phyloP scores from a whole-genome alignment of 768 basidiomycete genomes.

The Trametes cubensis region DNA sequence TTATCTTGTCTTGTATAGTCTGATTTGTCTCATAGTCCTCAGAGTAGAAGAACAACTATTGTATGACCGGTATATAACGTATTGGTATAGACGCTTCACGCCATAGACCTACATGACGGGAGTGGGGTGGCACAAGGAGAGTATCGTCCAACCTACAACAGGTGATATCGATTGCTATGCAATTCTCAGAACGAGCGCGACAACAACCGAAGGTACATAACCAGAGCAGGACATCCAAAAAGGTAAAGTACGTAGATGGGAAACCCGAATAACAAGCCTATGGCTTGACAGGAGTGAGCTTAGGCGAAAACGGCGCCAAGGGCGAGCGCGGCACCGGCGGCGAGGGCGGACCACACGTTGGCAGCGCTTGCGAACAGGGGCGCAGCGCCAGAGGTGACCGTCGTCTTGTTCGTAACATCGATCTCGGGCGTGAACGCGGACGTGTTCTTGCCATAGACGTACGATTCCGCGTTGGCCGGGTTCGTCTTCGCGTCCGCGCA shows the following conservation, averaged over 20 bases:
- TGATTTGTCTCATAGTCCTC: too few species aligned
- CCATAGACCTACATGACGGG: too few species aligned
- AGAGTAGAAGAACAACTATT: too few species aligned
- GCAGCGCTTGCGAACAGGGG: not conserved
- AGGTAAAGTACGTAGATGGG: too few species aligned
- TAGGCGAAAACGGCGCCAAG: slow-evolving; percentile 16
- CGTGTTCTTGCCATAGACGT: slow-evolving; percentile 62
- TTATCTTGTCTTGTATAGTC: not conserved
- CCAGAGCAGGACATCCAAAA: not conserved
- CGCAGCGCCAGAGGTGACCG: slow-evolving; percentile 50
- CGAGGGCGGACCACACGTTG: slow-evolving; percentile 12
- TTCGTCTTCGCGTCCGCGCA: slow-evolving; percentile 56
- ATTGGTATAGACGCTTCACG: too few species aligned
- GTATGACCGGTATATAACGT: too few species aligned
- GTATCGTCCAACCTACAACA: too few species aligned
- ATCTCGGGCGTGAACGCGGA: slow-evolving; percentile 56
- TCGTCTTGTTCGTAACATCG: slow-evolving; percentile 57
- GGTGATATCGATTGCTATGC: too few species aligned
- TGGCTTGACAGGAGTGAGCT: not conserved
- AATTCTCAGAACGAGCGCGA: too few species aligned
- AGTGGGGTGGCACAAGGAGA: too few species aligned
- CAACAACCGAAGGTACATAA: too few species aligned
- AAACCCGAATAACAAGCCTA: too few species aligned
- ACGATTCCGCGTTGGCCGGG: slow-evolving; percentile 56
- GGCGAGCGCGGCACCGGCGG: slow-evolving; percentile 13